Conservation (phyloP, 768 basidiomycete genomes). For the Termitomyces bulborhizus region DNA sequence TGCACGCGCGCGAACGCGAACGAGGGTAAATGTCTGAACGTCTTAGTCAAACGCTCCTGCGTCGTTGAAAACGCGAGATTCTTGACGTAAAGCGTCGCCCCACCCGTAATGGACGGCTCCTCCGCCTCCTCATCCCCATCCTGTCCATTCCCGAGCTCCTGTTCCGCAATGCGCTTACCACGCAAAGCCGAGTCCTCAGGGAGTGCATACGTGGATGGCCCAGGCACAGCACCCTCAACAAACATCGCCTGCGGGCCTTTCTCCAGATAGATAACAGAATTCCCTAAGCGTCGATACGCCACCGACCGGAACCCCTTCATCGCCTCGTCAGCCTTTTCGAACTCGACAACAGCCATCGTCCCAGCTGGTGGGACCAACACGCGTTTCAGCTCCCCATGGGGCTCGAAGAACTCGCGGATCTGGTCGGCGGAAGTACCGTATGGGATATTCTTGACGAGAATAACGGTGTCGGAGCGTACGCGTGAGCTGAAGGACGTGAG, state of each 20-base stretch:
- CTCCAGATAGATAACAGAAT: constrained; percentile 88
- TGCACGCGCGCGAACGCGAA: constrained; percentile 88
- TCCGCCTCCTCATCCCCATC: constrained; percentile 29
- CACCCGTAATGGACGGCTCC: constrained; percentile 45
- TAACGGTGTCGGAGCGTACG: constrained; percentile 67
- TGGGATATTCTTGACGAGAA: constrained; percentile 96
- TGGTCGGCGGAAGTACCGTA: constrained; percentile 76
- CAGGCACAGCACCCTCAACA: constrained; percentile 30
- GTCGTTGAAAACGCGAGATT: constrained; percentile 94
- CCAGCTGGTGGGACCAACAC: constrained; percentile 33
- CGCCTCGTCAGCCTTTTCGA: constrained; percentile 53
- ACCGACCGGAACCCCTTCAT: constrained; percentile 53
- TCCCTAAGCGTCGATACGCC: constrained; percentile 83
- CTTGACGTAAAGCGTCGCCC: constrained; percentile 90
- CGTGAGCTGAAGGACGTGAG: constrained; percentile 50
- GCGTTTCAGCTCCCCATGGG: constrained; percentile 63
- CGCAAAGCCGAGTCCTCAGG: constrained; percentile 10
- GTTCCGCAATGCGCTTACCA: constrained; percentile 40
- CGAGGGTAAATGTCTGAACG: constrained; percentile 70
- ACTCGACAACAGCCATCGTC: constrained; percentile 90
- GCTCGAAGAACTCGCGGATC: constrained; percentile 74
- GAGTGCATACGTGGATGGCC: constrained; percentile 8
- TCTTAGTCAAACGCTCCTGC: constrained; percentile 56
- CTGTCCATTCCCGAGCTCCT: constrained; percentile 14
- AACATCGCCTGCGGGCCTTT: constrained; percentile 88